phyloP scores from a whole-genome alignment of 148 eudicot species.

The Rhododendron simsii region DNA sequence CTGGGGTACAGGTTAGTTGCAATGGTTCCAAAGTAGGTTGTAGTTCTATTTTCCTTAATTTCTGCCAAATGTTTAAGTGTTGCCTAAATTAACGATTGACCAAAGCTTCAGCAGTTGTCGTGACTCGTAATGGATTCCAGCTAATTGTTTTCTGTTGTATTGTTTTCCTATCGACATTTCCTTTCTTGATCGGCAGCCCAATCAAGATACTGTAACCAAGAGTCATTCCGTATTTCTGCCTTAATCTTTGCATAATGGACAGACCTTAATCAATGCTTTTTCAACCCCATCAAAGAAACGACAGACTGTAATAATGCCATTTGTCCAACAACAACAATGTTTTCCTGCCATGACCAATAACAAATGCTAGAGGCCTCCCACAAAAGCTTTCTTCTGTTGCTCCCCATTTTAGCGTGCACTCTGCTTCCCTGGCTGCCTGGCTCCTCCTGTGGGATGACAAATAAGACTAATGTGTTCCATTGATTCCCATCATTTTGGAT shows the following conservation, averaged over 20 bases:
- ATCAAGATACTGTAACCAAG: neutral
- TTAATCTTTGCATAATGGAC: neutral
- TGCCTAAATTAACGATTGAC: neutral
- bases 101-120: neutral
- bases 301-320: neutral
- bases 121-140: neutral
- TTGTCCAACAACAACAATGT: neutral
- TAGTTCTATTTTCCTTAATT: neutral
- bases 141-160: neutral
- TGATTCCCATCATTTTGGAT: neutral
- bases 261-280: neutral
- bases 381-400: neutral
- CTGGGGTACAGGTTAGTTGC: constrained; percentile 81
- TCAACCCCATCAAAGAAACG: neutral
- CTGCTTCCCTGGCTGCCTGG: neutral
- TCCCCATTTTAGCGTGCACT: neutral
- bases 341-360: neutral
- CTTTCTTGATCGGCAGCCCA: neutral
- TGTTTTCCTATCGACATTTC: neutral
- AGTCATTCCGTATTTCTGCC: neutral
- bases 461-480: neutral
- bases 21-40: constrained; percentile 6
- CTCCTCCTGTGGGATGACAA: neutral
- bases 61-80: neutral
- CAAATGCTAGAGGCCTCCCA: neutral